Conservation (phyloP, 2,329 filamentous ascomycete genomes). For the Trichoderma atrobrunneum region DNA sequence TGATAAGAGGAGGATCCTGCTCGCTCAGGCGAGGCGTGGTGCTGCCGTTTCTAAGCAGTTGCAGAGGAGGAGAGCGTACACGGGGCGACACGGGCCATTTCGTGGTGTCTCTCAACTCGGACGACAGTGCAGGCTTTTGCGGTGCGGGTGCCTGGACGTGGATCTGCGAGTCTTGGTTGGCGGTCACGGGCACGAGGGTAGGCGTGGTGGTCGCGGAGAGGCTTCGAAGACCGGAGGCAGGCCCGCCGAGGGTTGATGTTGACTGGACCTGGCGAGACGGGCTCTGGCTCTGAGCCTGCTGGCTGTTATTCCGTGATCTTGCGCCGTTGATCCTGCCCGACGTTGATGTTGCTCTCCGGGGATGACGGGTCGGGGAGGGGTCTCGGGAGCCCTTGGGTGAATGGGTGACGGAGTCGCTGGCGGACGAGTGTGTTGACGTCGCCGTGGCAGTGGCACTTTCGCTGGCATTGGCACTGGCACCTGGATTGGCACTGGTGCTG, state of each 20-base stretch:
- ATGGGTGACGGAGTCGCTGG: constrained; percentile 35
- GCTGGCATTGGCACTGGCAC: not conserved
- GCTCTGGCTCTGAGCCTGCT: constrained; percentile 63
- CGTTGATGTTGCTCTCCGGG: constrained; percentile 35
- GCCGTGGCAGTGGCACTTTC: constrained; percentile 26
- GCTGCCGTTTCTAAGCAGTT: constrained; percentile 45
- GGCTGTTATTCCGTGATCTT: constrained; percentile 64
- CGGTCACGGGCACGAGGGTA: constrained; percentile 60
- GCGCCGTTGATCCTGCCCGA: constrained; percentile 38
- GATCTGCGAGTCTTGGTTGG: constrained; percentile 54
- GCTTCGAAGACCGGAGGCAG: constrained; percentile 62
- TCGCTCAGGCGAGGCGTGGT: constrained; percentile 47
- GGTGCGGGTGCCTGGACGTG: constrained; percentile 58
- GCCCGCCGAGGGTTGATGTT: constrained; percentile 45
- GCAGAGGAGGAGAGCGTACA: constrained; percentile 72
- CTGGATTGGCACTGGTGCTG: not conserved
- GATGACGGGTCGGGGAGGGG: constrained; percentile 45
- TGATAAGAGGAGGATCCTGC: constrained; percentile 51
- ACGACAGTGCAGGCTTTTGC: constrained; percentile 53
- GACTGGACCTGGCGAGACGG: constrained; percentile 54
- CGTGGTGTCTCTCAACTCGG: constrained; percentile 55
- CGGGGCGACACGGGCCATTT: constrained; percentile 77
- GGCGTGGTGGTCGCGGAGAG: constrained; percentile 68
- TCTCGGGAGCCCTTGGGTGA: constrained; percentile 45
- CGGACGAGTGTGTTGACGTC: constrained; percentile 37